These are phyloP conservation scores for Calonectria ilicicola DNA, from an alignment of 2,329 filamentous ascomycete genomes.

Conservation along the genomic window DNA sequence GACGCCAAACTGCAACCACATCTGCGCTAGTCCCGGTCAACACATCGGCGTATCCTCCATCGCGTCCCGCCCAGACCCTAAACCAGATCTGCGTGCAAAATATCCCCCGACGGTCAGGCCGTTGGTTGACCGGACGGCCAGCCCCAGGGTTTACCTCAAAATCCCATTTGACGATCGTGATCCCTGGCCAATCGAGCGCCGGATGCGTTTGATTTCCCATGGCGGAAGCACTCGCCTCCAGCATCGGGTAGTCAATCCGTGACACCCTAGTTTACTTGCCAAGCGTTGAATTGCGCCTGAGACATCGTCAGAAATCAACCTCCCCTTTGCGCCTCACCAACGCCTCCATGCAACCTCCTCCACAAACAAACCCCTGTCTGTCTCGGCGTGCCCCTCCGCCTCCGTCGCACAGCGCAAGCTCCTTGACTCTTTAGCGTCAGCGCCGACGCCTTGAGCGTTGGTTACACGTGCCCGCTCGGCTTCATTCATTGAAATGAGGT, in stretches of 20 bases:
- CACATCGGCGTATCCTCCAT: not conserved
- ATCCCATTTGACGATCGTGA: constrained; percentile 6
- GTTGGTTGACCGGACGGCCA: constrained; percentile 3
- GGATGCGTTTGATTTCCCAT: not conserved
- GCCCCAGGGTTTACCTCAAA: not conserved
- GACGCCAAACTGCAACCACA: constrained; percentile 15
- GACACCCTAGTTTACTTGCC: not conserved
- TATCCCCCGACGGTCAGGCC: not conserved
- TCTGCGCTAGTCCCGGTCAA: constrained; percentile 7
- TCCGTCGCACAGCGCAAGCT: constrained; percentile 14
- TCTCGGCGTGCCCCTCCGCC: constrained; percentile 12
- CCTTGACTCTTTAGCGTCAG: constrained; percentile 3
- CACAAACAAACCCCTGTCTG: constrained; percentile 18
- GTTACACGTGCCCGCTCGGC: constrained; percentile 1
- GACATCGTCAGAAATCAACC: constrained; percentile 13
- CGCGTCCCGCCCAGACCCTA: not conserved
- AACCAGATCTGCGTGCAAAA: not conserved
- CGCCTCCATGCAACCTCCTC: constrained; percentile 12
- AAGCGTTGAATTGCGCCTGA: constrained; percentile 12
- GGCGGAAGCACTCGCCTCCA: not conserved
- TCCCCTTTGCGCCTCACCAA: not conserved
- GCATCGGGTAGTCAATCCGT: not conserved
- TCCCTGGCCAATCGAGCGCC: not conserved
- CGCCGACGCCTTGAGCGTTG: constrained; percentile 8
- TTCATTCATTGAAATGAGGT: not conserved